Conservation (phyloP, 768 basidiomycete genomes). For the Auriscalpium vulgare region DNA sequence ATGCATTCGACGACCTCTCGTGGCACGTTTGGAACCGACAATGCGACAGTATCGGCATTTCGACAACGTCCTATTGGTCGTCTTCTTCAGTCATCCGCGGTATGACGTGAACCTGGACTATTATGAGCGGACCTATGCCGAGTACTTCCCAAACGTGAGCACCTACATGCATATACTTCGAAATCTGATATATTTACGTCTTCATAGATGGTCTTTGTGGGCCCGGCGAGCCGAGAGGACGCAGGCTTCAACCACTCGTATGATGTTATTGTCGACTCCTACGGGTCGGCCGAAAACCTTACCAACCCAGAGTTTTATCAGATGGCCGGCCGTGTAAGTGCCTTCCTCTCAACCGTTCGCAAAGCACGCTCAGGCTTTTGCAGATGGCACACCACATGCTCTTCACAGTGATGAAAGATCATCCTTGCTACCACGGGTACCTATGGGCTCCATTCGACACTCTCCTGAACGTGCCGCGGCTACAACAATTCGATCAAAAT, state of each 20-base stretch:
- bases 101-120: slow-evolving; percentile 40
- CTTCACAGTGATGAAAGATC: slow-evolving; percentile 35
- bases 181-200: neutral
- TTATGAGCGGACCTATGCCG: slow-evolving; percentile 37
- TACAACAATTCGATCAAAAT: slow-evolving; percentile 37
- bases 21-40: slow-evolving; percentile 8
- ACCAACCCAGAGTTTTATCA: slow-evolving; percentile 26
- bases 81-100: slow-evolving; percentile 43
- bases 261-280: slow-evolving; percentile 41
- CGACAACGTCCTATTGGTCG: slow-evolving; percentile 34
- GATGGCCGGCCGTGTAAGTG: slow-evolving; percentile 36
- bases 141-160: slow-evolving; percentile 43
- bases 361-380: neutral
- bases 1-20: slow-evolving; percentile 16
- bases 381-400: slow-evolving; percentile 48
- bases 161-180: neutral
- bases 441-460: slow-evolving; percentile 48
- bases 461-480: slow-evolving; percentile 40
- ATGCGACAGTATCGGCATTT: slow-evolving; percentile 28
- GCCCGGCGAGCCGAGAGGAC: slow-evolving; percentile 39
- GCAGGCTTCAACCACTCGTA: slow-evolving; percentile 40
- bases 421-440: slow-evolving; percentile 41
- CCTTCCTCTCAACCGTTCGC: neutral
- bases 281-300: slow-evolving; percentile 36
- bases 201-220: slow-evolving; percentile 39